phyloP scores from a whole-genome alignment of 371 early-diverging fungal genomes.

The Haplosporangium sp. region DNA sequence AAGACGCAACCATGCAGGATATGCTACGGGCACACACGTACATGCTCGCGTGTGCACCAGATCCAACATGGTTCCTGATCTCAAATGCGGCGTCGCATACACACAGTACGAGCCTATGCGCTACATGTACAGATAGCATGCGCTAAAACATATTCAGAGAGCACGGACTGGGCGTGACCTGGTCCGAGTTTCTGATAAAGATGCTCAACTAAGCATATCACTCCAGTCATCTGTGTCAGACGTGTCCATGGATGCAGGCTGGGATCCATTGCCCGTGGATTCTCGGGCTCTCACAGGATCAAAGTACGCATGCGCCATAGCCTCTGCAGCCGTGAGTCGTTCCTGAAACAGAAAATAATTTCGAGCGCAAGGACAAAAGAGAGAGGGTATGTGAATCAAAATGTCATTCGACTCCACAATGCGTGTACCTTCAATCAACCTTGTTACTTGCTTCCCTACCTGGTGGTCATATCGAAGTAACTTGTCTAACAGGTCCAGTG shows the following conservation, averaged over 20 bases:
- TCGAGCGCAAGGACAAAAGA: not conserved
- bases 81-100: too few species aligned
- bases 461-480: constrained; percentile 98
- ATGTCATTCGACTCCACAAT: not conserved
- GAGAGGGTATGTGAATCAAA: not conserved
- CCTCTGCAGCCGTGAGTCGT: constrained; percentile 95
- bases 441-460: constrained; percentile 27
- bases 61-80: too few species aligned
- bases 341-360: constrained; percentile 56
- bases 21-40: too few species aligned
- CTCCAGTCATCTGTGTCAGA: constrained; percentile 37
- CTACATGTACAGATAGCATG: too few species aligned
- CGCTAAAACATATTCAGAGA: too few species aligned
- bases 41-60: too few species aligned
- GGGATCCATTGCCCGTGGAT: constrained; percentile 3
- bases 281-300: constrained; percentile 55
- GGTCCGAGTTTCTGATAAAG: too few species aligned
- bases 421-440: not conserved
- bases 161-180: too few species aligned
- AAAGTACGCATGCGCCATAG: constrained; percentile 96
- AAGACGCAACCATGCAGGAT: too few species aligned
- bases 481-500: constrained; percentile 92
- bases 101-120: too few species aligned
- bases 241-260: constrained; percentile 15
- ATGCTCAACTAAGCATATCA: constrained; percentile 22